phyloP scores from a whole-genome alignment of 345 rosid genomes.

The Aegle marmelos region DNA sequence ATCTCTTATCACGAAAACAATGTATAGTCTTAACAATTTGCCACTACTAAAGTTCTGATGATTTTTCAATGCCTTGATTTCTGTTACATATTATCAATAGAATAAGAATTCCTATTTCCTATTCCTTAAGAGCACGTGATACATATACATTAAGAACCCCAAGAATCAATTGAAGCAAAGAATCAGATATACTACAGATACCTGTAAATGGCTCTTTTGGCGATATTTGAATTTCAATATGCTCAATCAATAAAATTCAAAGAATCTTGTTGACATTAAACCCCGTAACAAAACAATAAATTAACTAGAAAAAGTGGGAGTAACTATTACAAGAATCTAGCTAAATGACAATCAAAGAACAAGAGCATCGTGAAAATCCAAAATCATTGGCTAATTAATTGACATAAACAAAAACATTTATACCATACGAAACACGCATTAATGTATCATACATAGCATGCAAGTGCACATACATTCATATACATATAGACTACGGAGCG shows the following conservation, averaged over 20 bases:
- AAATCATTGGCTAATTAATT: neutral
- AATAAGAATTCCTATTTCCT: too few relatives aligned
- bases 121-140: too few relatives aligned
- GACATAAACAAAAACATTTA: too few relatives aligned
- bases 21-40: neutral
- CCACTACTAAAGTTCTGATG: too few relatives aligned
- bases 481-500: neutral
- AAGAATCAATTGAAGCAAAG: too few relatives aligned
- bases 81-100: too few relatives aligned
- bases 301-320: neutral
- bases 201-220: too few relatives aligned
- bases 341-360: neutral
- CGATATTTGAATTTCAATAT: too few relatives aligned
- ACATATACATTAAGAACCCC: too few relatives aligned
- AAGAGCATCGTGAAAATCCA: neutral
- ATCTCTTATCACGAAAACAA: neutral
- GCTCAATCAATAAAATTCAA: neutral
- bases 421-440: too few relatives aligned
- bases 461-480: neutral
- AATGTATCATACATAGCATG: neutral
- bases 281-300: neutral
- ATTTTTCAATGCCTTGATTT: too few relatives aligned
- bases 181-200: too few relatives aligned
- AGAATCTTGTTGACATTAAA: neutral
- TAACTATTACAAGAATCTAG: neutral